Evolutionary conservation across 768 basidiomycete species (phyloP).

Genomic region (Lentinula aciculospora): DNA sequence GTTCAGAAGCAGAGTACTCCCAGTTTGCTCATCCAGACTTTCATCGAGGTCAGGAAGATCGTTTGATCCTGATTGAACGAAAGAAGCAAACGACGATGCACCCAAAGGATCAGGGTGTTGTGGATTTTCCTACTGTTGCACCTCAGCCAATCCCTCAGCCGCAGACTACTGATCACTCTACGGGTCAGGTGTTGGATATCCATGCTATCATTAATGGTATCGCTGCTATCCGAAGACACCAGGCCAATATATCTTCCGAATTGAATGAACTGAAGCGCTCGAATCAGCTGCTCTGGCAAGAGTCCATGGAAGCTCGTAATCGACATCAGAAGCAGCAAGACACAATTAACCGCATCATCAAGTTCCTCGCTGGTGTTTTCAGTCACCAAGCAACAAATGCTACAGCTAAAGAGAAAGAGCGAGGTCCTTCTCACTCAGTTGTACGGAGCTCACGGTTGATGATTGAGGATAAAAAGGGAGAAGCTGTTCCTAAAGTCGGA

Average conservation of each 20-base stretch:
- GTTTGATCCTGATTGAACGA: constrained; percentile 82
- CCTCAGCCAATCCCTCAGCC: constrained; percentile 14
- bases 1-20: constrained; percentile 78
- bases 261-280: constrained; percentile 82
- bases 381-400: constrained; percentile 42
- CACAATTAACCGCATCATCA: constrained; percentile 91
- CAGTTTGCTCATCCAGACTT: constrained; percentile 93
- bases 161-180: constrained; percentile 17
- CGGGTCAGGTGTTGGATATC: constrained; percentile 64
- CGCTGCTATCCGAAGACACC: constrained; percentile 84
- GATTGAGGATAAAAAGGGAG: constrained; percentile 51
- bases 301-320: constrained; percentile 71
- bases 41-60: constrained; percentile 80
- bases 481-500: constrained; percentile 29
- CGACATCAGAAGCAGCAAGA: constrained; percentile 91
- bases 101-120: constrained; percentile 23
- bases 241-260: constrained; percentile 86
- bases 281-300: constrained; percentile 91
- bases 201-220: constrained; percentile 79
- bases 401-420: constrained; percentile 27
- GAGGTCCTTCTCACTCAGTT: constrained; percentile 31
- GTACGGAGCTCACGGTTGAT: constrained; percentile 55
- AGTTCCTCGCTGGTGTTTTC: constrained; percentile 92
- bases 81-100: constrained; percentile 59
- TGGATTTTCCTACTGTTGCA: constrained; percentile 20